These are phyloP conservation scores for Vitis hybrid DNA, from an alignment of 177 flowering plant species.

Conservation along the genomic window DNA sequence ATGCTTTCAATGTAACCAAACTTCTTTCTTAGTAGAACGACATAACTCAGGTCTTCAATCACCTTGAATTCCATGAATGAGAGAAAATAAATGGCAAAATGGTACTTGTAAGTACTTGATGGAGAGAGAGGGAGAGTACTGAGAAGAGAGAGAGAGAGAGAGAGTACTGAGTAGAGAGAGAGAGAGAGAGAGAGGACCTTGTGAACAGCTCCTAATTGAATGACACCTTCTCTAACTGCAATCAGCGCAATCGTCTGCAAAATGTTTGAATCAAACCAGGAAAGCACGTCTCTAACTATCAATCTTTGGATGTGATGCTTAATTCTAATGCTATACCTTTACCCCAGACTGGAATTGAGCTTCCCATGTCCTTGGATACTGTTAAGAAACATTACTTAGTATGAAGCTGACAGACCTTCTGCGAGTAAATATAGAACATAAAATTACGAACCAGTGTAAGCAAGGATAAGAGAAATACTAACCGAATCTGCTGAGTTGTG, in stretches of 20 bases:
- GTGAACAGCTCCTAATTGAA: constrained; percentile 84
- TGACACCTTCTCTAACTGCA: constrained; percentile 94
- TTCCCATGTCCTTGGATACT: constrained; percentile 98
- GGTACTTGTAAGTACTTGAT: no score
- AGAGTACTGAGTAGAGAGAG: constrained; percentile 7
- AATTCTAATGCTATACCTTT: constrained; percentile 43
- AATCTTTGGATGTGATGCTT: background rate
- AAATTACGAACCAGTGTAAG: constrained; percentile 4
- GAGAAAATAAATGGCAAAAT: no score
- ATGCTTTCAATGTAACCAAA: constrained; percentile 90
- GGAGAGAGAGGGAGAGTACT: constrained; percentile 11
- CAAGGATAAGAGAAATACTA: constrained; percentile 19
- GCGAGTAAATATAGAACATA: constrained; percentile 5
- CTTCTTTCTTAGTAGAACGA: constrained; percentile 73
- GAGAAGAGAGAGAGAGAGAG: background rate
- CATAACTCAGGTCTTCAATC: constrained; percentile 80
- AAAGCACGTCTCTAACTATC: background rate
- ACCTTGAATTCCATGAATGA: constrained; percentile 39
- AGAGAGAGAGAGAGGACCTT: constrained; percentile 54
- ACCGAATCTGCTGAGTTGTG: constrained; percentile 86
- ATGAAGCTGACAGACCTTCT: background rate
- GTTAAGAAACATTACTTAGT: constrained; percentile 13
- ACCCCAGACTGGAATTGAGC: constrained; percentile 92
- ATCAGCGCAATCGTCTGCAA: constrained; percentile 94
- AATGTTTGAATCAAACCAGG: constrained; percentile 11